Base-by-base conservation (phyloP, 1,139 yeast genomes). In the Candida sp. region DNA sequence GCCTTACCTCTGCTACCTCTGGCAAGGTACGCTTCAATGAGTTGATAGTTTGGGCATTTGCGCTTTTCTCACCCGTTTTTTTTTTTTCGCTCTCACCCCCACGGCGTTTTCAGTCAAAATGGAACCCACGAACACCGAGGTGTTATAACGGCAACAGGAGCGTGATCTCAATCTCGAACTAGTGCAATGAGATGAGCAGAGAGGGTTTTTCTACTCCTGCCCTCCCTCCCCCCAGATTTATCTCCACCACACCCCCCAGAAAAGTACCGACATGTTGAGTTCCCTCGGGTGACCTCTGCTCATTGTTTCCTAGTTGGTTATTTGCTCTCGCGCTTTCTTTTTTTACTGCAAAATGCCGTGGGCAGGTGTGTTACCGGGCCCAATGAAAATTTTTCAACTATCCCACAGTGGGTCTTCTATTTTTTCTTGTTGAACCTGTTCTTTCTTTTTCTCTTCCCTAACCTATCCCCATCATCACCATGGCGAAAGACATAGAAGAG, bases 291-390 rank as follows among this genome's bases (percentile, higher is more conserved):
- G n/a, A n/a, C n/a, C n/a, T n/a, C n/a, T n/a, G n/a, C n/a, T 26
- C 31, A n/a, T 34, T n/a, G 22, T 11, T 38, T 38, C 42, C 28
- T 38, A 38, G 11, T 25, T 23, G 12, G n/a, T 38, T 38, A 6
- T 11, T 26, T 9, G 23, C 12, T 26, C 11, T 25, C 17, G 11
- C 5, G n/a, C n/a, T n/a, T 26, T 38, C n/a, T 38, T 26, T 28
- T 40, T 40, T 40, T 33, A 40, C 43, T 40, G 43, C 43, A 40
- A 40, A 40, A 17, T 40, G 43, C 43, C 43, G 43, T 40, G 12
- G n/a, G 31, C 30, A n/a, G 30, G n/a, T 11, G 31, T 25, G 12
- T 7, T 11, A 8, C 7, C n/a, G 17, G 12, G 5, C 42, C 28
- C 17, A 8, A 25, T 26, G 42, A 38, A 38, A 38, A 38, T 26